These are phyloP conservation scores for Nepenthes gracilis DNA, from an alignment of 148 eudicot species.

Conservation along the genomic window DNA sequence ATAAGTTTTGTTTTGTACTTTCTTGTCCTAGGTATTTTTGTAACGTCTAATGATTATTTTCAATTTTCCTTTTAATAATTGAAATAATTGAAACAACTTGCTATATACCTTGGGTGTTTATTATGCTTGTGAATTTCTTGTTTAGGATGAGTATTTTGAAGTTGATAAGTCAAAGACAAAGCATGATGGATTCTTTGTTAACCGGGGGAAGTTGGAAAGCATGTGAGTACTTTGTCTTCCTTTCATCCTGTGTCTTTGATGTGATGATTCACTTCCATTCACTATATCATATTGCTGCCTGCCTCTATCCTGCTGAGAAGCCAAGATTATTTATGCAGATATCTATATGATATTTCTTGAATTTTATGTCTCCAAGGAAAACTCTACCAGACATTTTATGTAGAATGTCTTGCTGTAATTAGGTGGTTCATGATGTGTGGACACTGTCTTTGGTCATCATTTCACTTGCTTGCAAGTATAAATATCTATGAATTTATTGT, in stretches of 20 bases:
- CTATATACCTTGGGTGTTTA: neutral
- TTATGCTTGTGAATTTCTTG: constrained; percentile 2
- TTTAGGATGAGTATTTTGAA: constrained; percentile 72
- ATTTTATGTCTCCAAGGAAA: no score
- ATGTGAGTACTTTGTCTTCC: constrained; percentile 1
- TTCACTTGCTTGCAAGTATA: no score
- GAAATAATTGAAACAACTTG: neutral
- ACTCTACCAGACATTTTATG: no score
- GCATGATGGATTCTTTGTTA: constrained; percentile 97
- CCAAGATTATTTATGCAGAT: no score
- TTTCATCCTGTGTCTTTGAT: neutral
- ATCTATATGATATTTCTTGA: no score
- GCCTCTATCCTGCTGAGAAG: no score
- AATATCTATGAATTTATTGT: no score
- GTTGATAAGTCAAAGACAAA: constrained; percentile 93
- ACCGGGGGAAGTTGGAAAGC: constrained; percentile 81
- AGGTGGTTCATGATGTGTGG: no score
- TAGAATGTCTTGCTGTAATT: no score
- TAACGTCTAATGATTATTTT: neutral
- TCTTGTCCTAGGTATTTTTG: neutral
- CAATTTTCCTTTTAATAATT: neutral
- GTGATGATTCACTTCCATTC: neutral
- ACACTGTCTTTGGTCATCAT: no score
- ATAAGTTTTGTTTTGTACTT: neutral
- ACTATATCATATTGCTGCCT: no score